Percentiles rank a stretch among this genome's conserved stretches.
Conservation (phyloP, 495 filamentous ascomycete species). For the Penicillium bialowiezense region DNA sequence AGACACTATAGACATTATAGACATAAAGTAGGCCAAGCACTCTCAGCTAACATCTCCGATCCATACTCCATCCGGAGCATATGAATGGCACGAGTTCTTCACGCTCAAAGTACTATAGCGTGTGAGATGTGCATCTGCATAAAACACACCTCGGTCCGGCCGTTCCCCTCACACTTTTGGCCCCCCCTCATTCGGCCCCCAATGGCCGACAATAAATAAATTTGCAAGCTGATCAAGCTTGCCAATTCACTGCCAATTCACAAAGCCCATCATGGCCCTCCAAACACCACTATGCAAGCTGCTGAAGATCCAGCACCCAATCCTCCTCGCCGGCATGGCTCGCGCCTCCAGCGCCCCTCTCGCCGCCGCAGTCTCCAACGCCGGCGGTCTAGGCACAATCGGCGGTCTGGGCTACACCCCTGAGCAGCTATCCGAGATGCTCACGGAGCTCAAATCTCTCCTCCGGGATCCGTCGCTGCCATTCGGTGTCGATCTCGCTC, state of each 20-base stretch:
- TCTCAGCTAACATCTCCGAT: too few relatives aligned
- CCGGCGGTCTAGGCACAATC: slow-evolving; percentile 80
- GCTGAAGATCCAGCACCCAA: slow-evolving; percentile 74
- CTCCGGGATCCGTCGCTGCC: slow-evolving; percentile 61
- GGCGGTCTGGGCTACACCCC: slow-evolving; percentile 87
- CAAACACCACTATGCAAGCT: slow-evolving; percentile 74
- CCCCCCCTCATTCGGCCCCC: too few relatives aligned
- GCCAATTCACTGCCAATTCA: neutral
- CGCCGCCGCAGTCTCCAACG: slow-evolving; percentile 84
- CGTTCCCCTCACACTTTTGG: neutral
- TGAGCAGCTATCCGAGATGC: slow-evolving; percentile 69
- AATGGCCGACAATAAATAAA: too few relatives aligned
- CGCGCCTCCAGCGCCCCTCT: slow-evolving; percentile 72
- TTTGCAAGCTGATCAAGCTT: neutral
- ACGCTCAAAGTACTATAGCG: too few relatives aligned
- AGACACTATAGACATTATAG: too few relatives aligned
- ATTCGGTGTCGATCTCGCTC: slow-evolving; percentile 84
- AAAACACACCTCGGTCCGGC: slow-evolving; percentile 24
- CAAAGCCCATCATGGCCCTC: slow-evolving; percentile 45
- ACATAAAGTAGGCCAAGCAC: too few relatives aligned
- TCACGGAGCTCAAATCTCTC: slow-evolving; percentile 75
- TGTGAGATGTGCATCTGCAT: neutral
- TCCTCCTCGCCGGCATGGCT: slow-evolving; percentile 88
- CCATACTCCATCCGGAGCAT: too few relatives aligned
- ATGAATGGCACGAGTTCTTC: too few relatives aligned